Evolutionary conservation across 2,329 filamentous ascomycete species (phyloP).

Genomic region (Septoria petroselini): DNA sequence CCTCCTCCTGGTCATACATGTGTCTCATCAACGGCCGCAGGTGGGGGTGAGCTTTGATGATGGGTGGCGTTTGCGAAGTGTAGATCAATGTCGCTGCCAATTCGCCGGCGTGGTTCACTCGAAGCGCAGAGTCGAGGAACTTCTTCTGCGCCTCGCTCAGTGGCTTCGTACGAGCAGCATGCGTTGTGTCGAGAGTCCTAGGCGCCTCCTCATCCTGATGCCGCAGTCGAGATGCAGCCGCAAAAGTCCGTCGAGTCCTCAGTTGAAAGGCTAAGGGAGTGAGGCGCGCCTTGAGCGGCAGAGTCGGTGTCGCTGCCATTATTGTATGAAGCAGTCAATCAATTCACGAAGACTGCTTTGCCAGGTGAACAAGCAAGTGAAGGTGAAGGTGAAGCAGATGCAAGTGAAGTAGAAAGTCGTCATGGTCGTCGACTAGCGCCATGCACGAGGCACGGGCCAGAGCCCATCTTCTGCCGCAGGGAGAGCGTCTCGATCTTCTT

Average conservation of each 20-base stretch:
- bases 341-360: neutral
- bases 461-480: neutral
- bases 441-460: conserved; percentile 5
- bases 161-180: conserved; percentile 24
- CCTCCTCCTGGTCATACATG: conserved; percentile 96
- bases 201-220: conserved; percentile 26
- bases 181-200: conserved; percentile 21
- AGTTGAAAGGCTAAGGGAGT: conserved; percentile 35
- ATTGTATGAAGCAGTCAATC: neutral
- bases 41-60: conserved; percentile 77
- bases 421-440: conserved; percentile 2
- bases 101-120: conserved; percentile 96
- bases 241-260: conserved; percentile 26
- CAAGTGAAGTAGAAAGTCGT: neutral
- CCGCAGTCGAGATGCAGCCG: conserved; percentile 19
- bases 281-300: conserved; percentile 31
- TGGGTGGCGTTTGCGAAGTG: conserved; percentile 77
- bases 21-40: conserved; percentile 88
- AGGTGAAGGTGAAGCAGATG: neutral
- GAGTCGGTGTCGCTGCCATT: conserved; percentile 13
- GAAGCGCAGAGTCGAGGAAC: conserved; percentile 75
- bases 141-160: conserved; percentile 57
- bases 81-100: conserved; percentile 96
- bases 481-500: no score
- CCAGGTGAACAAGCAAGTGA: neutral